phyloP scores from a whole-genome alignment of 2,329 filamentous ascomycete genomes.

The Biscogniauxia marginata region DNA sequence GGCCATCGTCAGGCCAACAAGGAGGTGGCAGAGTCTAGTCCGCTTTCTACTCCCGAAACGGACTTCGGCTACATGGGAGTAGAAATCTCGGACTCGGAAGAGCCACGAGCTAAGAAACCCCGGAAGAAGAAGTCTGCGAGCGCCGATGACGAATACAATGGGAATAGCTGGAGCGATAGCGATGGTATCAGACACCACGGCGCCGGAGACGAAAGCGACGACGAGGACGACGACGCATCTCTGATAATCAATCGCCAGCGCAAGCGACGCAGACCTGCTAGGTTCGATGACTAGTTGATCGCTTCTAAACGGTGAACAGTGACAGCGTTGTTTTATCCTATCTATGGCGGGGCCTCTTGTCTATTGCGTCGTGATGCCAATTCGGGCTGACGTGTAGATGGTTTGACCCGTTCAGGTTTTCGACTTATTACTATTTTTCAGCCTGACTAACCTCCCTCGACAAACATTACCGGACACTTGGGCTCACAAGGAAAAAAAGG shows the following conservation, averaged over 20 bases:
- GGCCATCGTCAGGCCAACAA: conserved; percentile 15
- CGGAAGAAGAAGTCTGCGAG: conserved; percentile 17
- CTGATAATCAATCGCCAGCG: conserved; percentile 24
- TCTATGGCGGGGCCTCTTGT: neutral
- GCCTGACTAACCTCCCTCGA: too few relatives aligned
- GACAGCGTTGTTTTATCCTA: too few relatives aligned
- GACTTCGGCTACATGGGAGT: conserved; percentile 10
- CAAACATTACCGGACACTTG: neutral
- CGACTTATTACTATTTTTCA: too few relatives aligned
- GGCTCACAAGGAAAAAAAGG: neutral
- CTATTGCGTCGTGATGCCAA: neutral
- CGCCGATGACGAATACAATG: conserved; percentile 30
- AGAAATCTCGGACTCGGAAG: conserved; percentile 24
- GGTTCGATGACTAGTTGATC: conserved; percentile 28
- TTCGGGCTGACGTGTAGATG: too few relatives aligned
- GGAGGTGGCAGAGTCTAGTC: conserved; percentile 25
- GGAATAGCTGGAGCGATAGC: conserved; percentile 28
- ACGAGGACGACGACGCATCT: conserved; percentile 16
- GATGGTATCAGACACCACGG: conserved; percentile 21
- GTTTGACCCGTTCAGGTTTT: neutral
- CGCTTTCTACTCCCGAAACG: conserved; percentile 28
- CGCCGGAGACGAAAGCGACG: conserved; percentile 20
- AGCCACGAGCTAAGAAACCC: conserved; percentile 10
- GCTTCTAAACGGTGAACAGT: neutral
- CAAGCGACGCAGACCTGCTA: conserved; percentile 25